Evolutionary conservation across 2,329 filamentous ascomycete species (phyloP), one percentile per base, ranked within the genome.

Genomic region (Pezizomycotina sp.): DNA sequence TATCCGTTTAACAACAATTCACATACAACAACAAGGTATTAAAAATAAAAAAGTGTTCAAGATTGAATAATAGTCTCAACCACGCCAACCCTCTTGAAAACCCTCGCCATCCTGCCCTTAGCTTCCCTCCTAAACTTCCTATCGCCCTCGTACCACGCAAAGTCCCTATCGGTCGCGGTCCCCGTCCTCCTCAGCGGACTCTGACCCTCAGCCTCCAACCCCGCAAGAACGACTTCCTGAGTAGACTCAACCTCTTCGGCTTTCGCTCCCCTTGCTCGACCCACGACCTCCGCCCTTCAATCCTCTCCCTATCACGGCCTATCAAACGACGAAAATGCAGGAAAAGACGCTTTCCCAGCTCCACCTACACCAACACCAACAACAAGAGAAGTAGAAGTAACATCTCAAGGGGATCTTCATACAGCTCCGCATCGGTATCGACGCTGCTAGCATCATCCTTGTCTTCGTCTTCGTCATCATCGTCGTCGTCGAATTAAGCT

Each of bases 301-400:
- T 37, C 41, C 39, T 40, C 5, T 34, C 36, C 27, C 41, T 36
- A 20, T 44, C 41, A 21, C 40, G 40, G 13, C 41, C 40, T 5
- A 37, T 44, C n/a, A n/a, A 15, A 33, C 41, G 21, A 44, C 40
- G 2, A 37, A 37, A 19, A 44, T 28, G 10, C 34, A 36, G 41
- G 31, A 18, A 37, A 39, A 10, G 41, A 35, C 2, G 35, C 22
- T 14, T 39, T 37, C 41, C 41, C 18, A 44, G 32, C 18, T 44
- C 41, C 19, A 40, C 40, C 24, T 43, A 36, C 13, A 40, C 40
- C 3, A 44, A 24, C 6, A 36, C 41, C 25, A 44, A 44, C 21
- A 33, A n/a, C n/a, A n/a, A n/a, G n/a, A n/a, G n/a, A n/a, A n/a
- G n/a, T n/a, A n/a, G n/a, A n/a, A n/a, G n/a, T n/a, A n/a, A n/a